Conservation (phyloP, 164 flowering plant species). For the Tetrastigma voinierianum region DNA sequence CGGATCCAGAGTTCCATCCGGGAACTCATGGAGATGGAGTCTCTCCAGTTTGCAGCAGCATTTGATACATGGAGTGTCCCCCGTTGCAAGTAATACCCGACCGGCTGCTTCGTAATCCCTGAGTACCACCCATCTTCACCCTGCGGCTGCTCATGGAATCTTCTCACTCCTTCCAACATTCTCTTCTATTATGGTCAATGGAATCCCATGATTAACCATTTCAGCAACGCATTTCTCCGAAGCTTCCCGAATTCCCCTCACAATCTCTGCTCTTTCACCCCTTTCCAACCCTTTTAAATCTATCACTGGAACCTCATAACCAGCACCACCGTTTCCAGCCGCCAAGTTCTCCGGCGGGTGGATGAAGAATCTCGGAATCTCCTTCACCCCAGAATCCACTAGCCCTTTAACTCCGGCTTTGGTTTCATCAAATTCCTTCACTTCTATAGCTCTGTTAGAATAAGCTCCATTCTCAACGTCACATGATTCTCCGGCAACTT, state of each 20-base stretch:
- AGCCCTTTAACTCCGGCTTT: conserved; percentile 46
- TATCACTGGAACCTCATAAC: conserved; percentile 24
- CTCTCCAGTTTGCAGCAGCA: conserved; percentile 38
- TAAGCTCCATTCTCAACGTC: too few species aligned
- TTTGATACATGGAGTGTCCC: conserved; percentile 19
- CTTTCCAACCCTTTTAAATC: conserved; percentile 13
- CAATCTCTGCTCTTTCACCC: conserved; percentile 8
- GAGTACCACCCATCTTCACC: conserved; percentile 27
- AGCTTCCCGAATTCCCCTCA: conserved; percentile 18
- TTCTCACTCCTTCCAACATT: conserved; percentile 16
- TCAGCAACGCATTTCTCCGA: conserved; percentile 35
- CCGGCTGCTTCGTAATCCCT: conserved; percentile 14
- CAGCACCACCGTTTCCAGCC: neutral
- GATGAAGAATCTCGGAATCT: conserved; percentile 25
- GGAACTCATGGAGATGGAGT: conserved; percentile 17
- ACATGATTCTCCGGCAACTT: neutral
- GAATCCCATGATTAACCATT: conserved; percentile 37
- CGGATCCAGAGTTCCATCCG: conserved; percentile 17
- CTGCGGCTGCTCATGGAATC: conserved; percentile 35
- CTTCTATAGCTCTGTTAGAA: conserved; percentile 21
- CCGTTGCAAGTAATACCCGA: conserved; percentile 26
- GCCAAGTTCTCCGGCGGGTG: conserved; percentile 11
- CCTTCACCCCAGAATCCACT: conserved; percentile 26
- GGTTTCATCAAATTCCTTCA: conserved; percentile 31
- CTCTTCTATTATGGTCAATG: conserved; percentile 16